Evolutionary conservation across 768 basidiomycete genomes (phyloP), one percentile per base, ranked within the genome.

Genomic region (Tremella mesenterica): DNA sequence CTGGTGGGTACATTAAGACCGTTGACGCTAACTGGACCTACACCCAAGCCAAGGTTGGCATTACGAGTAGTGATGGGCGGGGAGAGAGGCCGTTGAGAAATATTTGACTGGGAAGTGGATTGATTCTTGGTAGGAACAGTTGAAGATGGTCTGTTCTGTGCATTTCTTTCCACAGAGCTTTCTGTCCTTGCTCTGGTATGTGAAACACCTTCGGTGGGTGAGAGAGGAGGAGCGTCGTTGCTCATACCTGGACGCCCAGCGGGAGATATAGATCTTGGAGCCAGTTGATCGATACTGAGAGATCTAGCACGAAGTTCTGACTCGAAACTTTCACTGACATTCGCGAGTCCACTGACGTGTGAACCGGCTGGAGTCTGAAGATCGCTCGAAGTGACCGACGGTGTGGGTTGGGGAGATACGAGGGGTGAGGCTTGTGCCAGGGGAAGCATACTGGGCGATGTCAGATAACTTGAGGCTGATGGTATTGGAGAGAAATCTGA

Each of bases 1-100:
- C 73, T 74, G 51, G 55, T 69, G 44, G 38, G 77, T 59, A 46
- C 75, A 63, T 46, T 61, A 54, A 74, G 59, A 3, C 71, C 65
- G 13, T 12, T 29, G 25, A 34, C 30, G 4, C 33, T 52, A 2
- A 61, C 57, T 9, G 61, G 61, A 13, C 69, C 69, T 2, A 74
- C 64, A 4, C 70, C 74, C 4, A 75, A 53, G 9, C 72, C 72
- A 18, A 63, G 41, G 38, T 51, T 63, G 3, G 45, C 49, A 21
- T 33, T 16, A 21, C 54, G 34, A 26, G 41, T 39, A 10, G 23
- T 34, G 8, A 53, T 53, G 1, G 54, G 31, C 10, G 41, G 31
- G 25, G 52, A 48, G 28, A 51, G 52, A 29, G 57, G 59, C 21
- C 38, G 21, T 26, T 41, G 29, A 45, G 30, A 25, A 30, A 44